Percentiles rank a stretch among this genome's conserved stretches.
These are phyloP conservation scores for Metarhizium rileyi DNA, from an alignment of 2,329 filamentous ascomycete genomes.

Conservation along the genomic window DNA sequence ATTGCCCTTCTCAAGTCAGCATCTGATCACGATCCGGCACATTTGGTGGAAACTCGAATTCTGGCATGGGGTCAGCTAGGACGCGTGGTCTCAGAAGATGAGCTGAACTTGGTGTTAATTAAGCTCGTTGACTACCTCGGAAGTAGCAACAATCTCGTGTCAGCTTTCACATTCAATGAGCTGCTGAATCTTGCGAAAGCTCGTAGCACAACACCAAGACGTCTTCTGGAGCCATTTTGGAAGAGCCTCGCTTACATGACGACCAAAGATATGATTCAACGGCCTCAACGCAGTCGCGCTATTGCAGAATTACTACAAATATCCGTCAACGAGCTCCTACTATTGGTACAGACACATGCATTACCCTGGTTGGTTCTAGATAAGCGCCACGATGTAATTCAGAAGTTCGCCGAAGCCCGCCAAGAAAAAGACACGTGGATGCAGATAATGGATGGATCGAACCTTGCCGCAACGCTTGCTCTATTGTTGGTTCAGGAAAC, in stretches of 20 bases:
- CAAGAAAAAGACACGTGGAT: constrained; percentile 55
- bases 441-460: constrained; percentile 44
- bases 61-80: constrained; percentile 81
- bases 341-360: constrained; percentile 69
- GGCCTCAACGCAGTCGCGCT: constrained; percentile 72
- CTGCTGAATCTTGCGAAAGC: constrained; percentile 62
- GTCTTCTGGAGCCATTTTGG: constrained; percentile 83
- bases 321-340: constrained; percentile 62
- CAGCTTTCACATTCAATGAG: constrained; percentile 75
- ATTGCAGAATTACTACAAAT: constrained; percentile 75
- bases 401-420: constrained; percentile 69
- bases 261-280: constrained; percentile 68
- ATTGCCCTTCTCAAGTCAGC: constrained; percentile 63
- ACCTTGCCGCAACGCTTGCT: constrained; percentile 48
- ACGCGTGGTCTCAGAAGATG: constrained; percentile 64
- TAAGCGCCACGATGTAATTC: constrained; percentile 67
- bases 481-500: constrained; percentile 49
- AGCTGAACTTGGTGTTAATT: constrained; percentile 77
- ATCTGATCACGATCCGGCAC: constrained; percentile 54
- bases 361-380: constrained; percentile 78
- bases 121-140: constrained; percentile 81
- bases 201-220: constrained; percentile 50
- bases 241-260: constrained; percentile 71
- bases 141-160: constrained; percentile 68
- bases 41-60: constrained; percentile 74